Percentiles rank a stretch among this genome's conserved stretches.
Evolutionary conservation across 805 yeast genomes (phyloP).

Genomic region (Schizosaccharomyces japonicus): DNA sequence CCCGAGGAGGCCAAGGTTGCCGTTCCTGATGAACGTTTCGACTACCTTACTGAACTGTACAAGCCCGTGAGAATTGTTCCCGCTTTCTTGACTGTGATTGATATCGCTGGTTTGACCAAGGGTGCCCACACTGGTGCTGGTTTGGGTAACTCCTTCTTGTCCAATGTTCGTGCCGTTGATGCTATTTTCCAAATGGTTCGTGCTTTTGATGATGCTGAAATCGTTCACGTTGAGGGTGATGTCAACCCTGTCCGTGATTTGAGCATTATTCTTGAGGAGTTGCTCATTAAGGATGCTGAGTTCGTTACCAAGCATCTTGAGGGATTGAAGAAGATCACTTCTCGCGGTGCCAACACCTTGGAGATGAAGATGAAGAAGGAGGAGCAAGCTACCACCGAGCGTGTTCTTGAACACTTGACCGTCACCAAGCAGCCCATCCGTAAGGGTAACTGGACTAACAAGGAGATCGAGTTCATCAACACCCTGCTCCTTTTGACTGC

Average conservation of each 20-base stretch:
- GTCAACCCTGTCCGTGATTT: constrained; percentile 89
- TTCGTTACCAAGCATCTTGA: constrained; percentile 67
- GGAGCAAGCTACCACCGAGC: constrained; percentile 51
- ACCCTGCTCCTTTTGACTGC: constrained; percentile 72
- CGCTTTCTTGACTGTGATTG: constrained; percentile 77
- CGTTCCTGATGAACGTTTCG: constrained; percentile 79
- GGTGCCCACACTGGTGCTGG: constrained; percentile 53
- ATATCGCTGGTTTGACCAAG: constrained; percentile 92
- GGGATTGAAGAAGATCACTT: constrained; percentile 54
- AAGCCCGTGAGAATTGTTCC: constrained; percentile 47
- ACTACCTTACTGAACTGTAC: constrained; percentile 48
- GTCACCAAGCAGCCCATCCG: constrained; percentile 61
- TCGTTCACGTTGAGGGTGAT: constrained; percentile 88
- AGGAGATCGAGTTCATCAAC: constrained; percentile 75
- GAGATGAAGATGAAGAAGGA: constrained; percentile 77
- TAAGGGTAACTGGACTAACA: constrained; percentile 64
- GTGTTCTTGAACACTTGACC: constrained; percentile 53
- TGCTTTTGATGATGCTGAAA: constrained; percentile 93
- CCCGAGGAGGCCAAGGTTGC: constrained; percentile 94
- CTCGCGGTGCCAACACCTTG: constrained; percentile 69
- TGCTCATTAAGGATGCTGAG: constrained; percentile 90
- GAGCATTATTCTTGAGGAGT: constrained; percentile 72
- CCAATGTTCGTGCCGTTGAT: constrained; percentile 92
- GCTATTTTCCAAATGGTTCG: constrained; percentile 94
- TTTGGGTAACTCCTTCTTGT: constrained; percentile 87